Evolutionary conservation across 2,329 filamentous ascomycete species (phyloP), one percentile per base, ranked within the genome.

Genomic region (Ophiostoma ulmi): DNA sequence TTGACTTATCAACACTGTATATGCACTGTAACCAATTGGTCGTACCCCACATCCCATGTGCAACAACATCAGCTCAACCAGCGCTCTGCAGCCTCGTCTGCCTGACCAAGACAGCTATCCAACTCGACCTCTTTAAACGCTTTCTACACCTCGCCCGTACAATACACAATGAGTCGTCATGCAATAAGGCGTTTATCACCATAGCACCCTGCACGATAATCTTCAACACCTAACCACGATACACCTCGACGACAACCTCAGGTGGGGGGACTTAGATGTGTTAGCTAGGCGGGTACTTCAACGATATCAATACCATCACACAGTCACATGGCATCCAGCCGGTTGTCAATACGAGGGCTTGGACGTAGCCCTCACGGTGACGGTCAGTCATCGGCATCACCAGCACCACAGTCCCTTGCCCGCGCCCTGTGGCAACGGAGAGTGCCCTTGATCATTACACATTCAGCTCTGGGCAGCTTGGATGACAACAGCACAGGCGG

Each of bases 401-500:
- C 61, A 6, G n/a, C 67, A 36, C 36, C 61, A 11, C 61, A 63
- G 22, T 69, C 72, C 20, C 71, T 83, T 71, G 77, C 84, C 13
- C 82, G 84, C 74, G 77, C 81, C 48, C 84, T 88, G 73, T 88
- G 86, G 86, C 79, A 79, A 73, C 80, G 85, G 71, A 82, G 82
- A 71, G 80, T 88, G 71, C 86, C 86, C 10, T 77, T 88, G 67
- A 79, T 82, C 78, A 85, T 88, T 75, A 85, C 82, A 1, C 84
- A 88, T 77, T 77, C 81, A 17, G 79, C 80, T 1, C 61, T 74
- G 10, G 69, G 72, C 26, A 52, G 70, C 13, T 38, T 63, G 20
- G 63, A 65, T 5, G 61, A 70, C 22, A 55, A 67, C 20, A 58
- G 31, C 31, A 58, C 52, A 3, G 52, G 52, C 5, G 41, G 48